phyloP scores from a whole-genome alignment of 2,329 filamentous ascomycete genomes.

The Talaromyces atroroseus region DNA sequence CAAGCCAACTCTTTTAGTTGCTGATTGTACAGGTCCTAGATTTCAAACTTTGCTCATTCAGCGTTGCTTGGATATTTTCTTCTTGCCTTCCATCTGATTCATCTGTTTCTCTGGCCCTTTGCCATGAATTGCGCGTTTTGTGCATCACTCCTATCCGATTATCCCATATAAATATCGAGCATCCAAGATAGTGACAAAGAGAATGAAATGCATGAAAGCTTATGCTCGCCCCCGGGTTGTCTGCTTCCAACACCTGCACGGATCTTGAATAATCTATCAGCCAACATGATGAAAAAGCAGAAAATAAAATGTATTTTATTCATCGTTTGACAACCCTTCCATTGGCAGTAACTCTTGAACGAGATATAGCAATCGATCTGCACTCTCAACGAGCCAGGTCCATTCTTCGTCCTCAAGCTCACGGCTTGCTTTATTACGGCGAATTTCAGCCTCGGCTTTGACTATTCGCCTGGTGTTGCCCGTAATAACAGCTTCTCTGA shows the following conservation, averaged over 20 bases:
- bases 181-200: background rate
- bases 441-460: constrained; percentile 41
- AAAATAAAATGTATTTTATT: background rate
- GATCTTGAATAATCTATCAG: background rate
- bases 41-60: constrained; percentile 2
- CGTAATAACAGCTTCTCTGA: constrained; percentile 45
- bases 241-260: too few species aligned
- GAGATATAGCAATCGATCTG: constrained; percentile 33
- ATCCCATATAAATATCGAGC: background rate
- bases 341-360: constrained; percentile 27
- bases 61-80: background rate
- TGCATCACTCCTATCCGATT: background rate
- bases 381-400: constrained; percentile 38
- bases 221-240: background rate
- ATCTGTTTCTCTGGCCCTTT: background rate
- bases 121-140: background rate
- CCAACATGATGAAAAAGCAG: background rate
- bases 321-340: constrained; percentile 2
- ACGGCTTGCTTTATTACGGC: constrained; percentile 38
- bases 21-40: constrained; percentile 5
- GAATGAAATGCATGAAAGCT: background rate
- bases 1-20: background rate
- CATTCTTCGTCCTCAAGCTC: constrained; percentile 32
- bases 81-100: background rate
- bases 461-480: constrained; percentile 50